Percentiles rank a stretch among this genome's conserved stretches.
phyloP scores from a whole-genome alignment of 345 rosid species.

The Kandelia obovata region DNA sequence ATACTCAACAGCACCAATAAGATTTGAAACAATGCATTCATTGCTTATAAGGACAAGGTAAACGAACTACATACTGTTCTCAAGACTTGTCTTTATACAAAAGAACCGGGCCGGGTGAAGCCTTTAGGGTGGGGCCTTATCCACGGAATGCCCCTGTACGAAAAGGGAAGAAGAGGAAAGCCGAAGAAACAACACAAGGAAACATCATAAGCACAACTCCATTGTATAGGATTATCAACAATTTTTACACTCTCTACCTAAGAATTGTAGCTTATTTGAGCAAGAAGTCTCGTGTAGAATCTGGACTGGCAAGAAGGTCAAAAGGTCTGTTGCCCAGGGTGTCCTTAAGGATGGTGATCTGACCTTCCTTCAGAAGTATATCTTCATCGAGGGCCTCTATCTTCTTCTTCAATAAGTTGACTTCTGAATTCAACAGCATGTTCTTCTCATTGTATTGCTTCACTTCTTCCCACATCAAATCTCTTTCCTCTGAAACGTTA shows the following conservation, averaged over 20 bases:
- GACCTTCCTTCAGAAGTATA: conserved; percentile 79
- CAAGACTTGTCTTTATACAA: conserved; percentile 6
- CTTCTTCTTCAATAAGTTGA: conserved; percentile 54
- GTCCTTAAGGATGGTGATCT: conserved; percentile 85
- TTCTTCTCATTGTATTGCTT: conserved; percentile 74
- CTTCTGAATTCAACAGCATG: conserved; percentile 80
- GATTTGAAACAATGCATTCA: not conserved
- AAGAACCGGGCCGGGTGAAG: conserved; percentile 3
- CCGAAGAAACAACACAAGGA: not conserved
- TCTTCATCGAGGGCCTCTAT: conserved; percentile 74
- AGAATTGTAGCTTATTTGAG: conserved; percentile 14
- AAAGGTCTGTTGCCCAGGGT: conserved; percentile 47
- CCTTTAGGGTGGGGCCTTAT: not conserved
- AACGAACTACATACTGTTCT: conserved; percentile 25
- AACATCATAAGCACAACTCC: conserved; percentile 14
- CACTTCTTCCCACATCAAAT: conserved; percentile 75
- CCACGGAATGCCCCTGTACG: not conserved
- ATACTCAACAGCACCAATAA: not conserved
- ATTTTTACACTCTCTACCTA: conserved; percentile 9
- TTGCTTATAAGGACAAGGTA: not conserved
- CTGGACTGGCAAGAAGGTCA: conserved; percentile 56
- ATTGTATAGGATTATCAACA: conserved; percentile 31
- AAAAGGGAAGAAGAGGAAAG: not conserved
- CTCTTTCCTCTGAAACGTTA: conserved; percentile 76
- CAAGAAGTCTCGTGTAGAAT: conserved; percentile 36